These are phyloP conservation scores for Symbiodinium pilosum DNA, from an alignment of 73 alveolate species.

Conservation along the genomic window DNA sequence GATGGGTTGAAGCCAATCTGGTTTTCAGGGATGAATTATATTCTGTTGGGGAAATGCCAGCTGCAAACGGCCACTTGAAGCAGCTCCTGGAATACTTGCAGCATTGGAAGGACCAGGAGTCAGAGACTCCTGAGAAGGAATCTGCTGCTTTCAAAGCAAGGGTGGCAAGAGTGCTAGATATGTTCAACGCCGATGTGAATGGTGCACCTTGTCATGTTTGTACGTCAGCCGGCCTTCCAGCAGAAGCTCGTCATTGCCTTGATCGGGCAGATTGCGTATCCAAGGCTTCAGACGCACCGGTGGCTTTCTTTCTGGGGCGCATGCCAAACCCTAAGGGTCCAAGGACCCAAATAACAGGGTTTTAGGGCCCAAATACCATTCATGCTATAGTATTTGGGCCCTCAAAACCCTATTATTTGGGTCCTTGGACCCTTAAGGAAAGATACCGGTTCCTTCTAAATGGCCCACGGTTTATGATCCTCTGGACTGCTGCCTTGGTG, in stretches of 20 bases:
- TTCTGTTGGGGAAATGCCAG: not conserved
- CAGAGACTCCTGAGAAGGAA: not conserved
- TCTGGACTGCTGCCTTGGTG: not conserved
- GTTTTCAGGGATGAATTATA: not conserved
- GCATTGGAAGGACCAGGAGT: not conserved
- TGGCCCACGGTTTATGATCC: constrained; percentile 31
- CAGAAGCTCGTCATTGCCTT: not conserved
- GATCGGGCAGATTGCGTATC: constrained; percentile 11
- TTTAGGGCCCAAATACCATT: too few relatives aligned
- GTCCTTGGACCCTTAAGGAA: too few relatives aligned
- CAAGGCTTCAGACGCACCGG: not conserved
- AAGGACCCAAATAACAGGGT: too few relatives aligned
- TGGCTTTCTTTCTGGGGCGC: not conserved
- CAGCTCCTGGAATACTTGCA: not conserved
- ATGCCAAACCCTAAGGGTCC: too few relatives aligned
- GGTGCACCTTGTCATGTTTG: constrained; percentile 36
- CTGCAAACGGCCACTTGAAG: not conserved
- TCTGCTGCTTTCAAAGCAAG: not conserved
- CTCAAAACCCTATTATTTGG: too few relatives aligned
- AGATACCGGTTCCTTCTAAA: constrained; percentile 26
- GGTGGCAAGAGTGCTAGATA: not conserved
- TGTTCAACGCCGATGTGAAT: not conserved
- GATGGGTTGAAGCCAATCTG: not conserved
- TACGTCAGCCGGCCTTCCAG: not conserved
- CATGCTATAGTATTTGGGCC: too few relatives aligned